Evolutionary conservation across 495 filamentous ascomycete species (phyloP), one percentile per base, ranked within the genome.

Genomic region (Sabuloglossum arenarium): DNA sequence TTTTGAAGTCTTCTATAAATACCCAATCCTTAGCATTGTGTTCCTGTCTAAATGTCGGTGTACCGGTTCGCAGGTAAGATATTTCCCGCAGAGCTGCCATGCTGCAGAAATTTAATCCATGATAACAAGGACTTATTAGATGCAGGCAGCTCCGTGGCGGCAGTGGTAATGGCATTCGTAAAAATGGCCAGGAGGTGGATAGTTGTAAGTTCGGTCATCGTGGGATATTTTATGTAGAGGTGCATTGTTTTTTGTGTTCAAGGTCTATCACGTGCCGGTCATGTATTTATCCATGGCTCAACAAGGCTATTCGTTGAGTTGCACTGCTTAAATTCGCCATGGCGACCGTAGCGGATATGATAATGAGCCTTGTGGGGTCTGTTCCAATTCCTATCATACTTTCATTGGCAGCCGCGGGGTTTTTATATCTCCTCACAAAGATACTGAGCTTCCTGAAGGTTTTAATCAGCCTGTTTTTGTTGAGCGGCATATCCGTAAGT

Each of bases 401-500:
- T 11, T 19, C 32, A 12, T 25, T 59, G 10, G 55, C 51, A 29
- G 29, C 14, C n/a, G 24, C 47, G 9, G 57, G 57, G 5, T 27
- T 29, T 21, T 6, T 46, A 6, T 59, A 43, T 24, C 5, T 45
- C 19, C 21, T 49, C 16, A 9, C 53, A 11, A 57, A 59, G 52
- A 39, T 42, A 14, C 9, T 59, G n/a, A 47, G 57, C 57, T 59
- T 46, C 52, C 3, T 55, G n/a, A 37, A 56, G 14, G 10, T 49
- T 12, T 14, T 59, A 25, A 24, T 59, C 25, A 59, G 57, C 27
- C 19, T 56, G 9, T 59, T 59, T 32, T 24, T 59, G 0, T 29
- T 59, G 19, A 46, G 56, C 25, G 57, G 57, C 6, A 27, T 31
- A 28, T 59, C 57, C n/a, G 57, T 59, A 28, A 49, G 57, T 32